These are phyloP conservation scores for Protostelium mycophagum DNA, from an alignment of 78 protist genomes.

Conservation along the genomic window DNA sequence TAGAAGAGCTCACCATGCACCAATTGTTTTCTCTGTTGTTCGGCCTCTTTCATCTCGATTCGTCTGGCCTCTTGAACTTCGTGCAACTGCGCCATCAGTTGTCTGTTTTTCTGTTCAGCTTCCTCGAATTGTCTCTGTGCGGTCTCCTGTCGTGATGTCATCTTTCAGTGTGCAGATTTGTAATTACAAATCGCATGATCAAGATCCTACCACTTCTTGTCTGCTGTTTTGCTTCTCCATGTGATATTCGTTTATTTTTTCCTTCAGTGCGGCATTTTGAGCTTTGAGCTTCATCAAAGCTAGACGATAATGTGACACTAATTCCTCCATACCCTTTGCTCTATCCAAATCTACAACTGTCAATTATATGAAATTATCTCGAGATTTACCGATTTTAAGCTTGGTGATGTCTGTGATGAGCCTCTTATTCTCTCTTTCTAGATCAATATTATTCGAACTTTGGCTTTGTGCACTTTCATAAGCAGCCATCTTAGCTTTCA, in stretches of 20 bases:
- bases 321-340: background rate
- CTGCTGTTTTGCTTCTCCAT: background rate
- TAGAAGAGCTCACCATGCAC: background rate
- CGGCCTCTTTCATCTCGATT: background rate
- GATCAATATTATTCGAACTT: background rate
- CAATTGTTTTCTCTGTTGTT: background rate
- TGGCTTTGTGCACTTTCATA: background rate
- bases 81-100: background rate
- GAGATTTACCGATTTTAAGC: background rate
- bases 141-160: background rate
- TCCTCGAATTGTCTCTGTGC: background rate
- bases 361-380: background rate
- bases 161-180: background rate
- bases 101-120: background rate
- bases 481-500: background rate
- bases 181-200: background rate
- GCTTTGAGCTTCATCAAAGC: background rate
- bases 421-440: background rate
- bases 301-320: background rate
- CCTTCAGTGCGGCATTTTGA: background rate
- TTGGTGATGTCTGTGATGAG: background rate
- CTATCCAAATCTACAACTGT: background rate
- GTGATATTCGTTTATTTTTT: background rate
- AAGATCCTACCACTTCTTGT: background rate
- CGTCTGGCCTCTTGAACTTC: background rate